Base-by-base conservation (phyloP, 1,284 basidiomycete species). In the Ceraceosorus guamensis region DNA sequence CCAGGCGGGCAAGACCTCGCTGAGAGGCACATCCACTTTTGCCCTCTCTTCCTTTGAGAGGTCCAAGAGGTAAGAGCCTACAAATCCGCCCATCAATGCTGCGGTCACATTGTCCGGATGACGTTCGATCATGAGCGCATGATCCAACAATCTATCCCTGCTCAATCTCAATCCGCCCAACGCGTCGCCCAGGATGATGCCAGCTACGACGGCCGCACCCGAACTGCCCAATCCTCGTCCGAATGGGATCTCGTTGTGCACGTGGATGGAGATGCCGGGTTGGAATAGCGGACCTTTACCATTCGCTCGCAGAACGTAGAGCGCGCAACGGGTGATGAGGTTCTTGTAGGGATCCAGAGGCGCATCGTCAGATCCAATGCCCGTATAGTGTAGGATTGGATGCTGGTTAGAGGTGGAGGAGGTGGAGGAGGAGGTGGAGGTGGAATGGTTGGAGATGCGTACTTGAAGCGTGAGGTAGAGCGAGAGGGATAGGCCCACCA, bases 21-120 rank as follows among this genome's bases (percentile, higher is more conserved):
- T 89, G 45, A 99, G 82, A 0, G 95, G 95, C 3, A 98, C 91
- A 62, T 85, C 86, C 0, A 90, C 87, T 37, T 85, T 83, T 70
- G 89, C 88, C 8, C 65, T 65, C 10, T 69, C 74, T 41, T 72
- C 60, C 10, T 66, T 37, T 70, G 75, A 41, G 74, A 98, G 83
- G 76, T 97, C 93, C 57, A 87, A 83, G 55, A 98, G 83, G 80
- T 98, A 99, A 5, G 88, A 89, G 8, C 93, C 95, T n/a, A 98
- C 90, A 76, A 99, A 98, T 0, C 95, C 95, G 43, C 95, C 95
- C 34, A 97, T 83, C 37, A 99, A 83, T 0, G 93, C 93, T 0
- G 95, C 95, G 0, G 95, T 95, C 65, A 99, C 93, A 76, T 99
- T 99, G 79, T 99, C 95, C 6, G 95, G 95, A 77, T 99, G 95